Evolutionary conservation across 2,329 filamentous ascomycete species (phyloP).

Genomic region (Diaporthe velutina): DNA sequence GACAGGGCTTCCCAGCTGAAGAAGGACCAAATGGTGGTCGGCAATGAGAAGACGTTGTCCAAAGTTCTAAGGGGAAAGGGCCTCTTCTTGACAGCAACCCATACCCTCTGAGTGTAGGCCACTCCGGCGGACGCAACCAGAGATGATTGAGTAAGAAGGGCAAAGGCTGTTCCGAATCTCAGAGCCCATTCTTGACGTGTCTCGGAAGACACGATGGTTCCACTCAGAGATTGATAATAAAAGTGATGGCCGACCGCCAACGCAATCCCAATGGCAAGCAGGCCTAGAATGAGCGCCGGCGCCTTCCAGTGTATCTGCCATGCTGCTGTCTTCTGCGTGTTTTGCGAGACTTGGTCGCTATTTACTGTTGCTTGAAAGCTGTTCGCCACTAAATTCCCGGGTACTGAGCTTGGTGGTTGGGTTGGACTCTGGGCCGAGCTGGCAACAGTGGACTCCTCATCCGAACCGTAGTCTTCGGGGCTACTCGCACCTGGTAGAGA

Average conservation of each 20-base stretch:
- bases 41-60: not conserved
- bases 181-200: constrained; percentile 7
- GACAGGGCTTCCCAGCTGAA: constrained; percentile 2
- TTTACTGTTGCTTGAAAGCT: not conserved
- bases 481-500: not conserved
- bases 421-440: not conserved
- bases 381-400: not conserved
- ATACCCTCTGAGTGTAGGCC: not conserved
- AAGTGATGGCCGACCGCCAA: constrained; percentile 4
- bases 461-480: not conserved
- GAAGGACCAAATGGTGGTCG: not conserved
- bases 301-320: constrained; percentile 14
- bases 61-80: not conserved
- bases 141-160: not conserved
- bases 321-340: not conserved
- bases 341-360: not conserved
- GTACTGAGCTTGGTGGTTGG: not conserved
- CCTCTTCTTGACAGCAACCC: constrained; percentile 2
- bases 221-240: not conserved
- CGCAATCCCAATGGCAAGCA: not conserved
- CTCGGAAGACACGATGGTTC: not conserved
- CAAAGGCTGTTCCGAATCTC: not conserved
- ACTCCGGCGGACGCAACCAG: not conserved
- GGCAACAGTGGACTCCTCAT: not conserved
- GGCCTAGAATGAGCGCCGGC: not conserved